Evolutionary conservation across 371 early-diverging fungal genomes (phyloP).

Genomic region (Lichtheimia ornata): DNA sequence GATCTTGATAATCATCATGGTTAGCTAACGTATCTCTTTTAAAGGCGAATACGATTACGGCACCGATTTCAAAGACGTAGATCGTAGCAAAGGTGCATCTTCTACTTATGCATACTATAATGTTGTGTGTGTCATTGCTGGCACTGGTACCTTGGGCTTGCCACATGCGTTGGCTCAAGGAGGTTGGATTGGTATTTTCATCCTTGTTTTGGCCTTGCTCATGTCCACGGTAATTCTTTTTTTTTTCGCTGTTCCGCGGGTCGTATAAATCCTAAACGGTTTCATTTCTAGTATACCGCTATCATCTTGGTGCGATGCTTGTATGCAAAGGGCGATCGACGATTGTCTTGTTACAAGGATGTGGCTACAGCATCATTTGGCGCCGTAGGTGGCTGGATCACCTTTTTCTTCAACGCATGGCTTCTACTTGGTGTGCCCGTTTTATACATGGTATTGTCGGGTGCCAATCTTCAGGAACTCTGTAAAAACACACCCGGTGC

Average conservation of each 20-base stretch:
- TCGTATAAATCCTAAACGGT: too few species aligned
- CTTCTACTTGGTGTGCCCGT: conserved; percentile 55
- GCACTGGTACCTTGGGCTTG: conserved; percentile 81
- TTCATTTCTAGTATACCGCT: conserved; percentile 31
- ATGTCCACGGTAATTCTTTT: conserved; percentile 64
- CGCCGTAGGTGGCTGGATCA: conserved; percentile 41
- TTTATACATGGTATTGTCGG: conserved; percentile 59
- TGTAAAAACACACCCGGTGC: conserved; percentile 39
- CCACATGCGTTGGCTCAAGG: conserved; percentile 76
- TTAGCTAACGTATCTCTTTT: too few species aligned
- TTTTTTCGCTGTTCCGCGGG: too few species aligned
- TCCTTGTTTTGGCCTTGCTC: conserved; percentile 74
- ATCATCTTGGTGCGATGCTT: conserved; percentile 41
- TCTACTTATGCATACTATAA: conserved; percentile 55
- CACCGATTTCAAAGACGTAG: conserved; percentile 13
- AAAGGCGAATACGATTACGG: conserved; percentile 13
- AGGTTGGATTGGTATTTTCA: conserved; percentile 78
- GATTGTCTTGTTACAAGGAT: conserved; percentile 43
- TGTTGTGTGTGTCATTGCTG: conserved; percentile 79
- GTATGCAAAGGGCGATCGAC: conserved; percentile 37
- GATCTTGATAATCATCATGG: too few species aligned
- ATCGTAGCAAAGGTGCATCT: conserved; percentile 18
- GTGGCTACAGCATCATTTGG: conserved; percentile 41
- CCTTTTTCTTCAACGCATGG: conserved; percentile 61
- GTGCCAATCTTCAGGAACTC: conserved; percentile 46